Percentiles rank a stretch among this genome's conserved stretches.
phyloP scores from a whole-genome alignment of 163 green algal genomes.

The Botryococcus braunii region DNA sequence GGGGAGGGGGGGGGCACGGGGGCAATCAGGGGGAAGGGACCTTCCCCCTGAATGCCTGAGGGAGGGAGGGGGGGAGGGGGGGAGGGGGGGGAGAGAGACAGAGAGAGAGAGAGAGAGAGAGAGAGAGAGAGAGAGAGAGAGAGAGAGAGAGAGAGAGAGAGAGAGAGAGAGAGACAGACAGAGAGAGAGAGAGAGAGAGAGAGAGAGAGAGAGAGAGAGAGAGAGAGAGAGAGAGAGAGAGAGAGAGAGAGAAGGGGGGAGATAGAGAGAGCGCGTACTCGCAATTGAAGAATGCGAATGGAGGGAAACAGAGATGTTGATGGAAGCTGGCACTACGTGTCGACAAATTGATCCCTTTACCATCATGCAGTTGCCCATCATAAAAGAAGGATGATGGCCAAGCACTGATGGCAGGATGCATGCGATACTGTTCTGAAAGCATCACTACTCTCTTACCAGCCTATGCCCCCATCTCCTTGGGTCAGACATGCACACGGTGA shows the following conservation, averaged over 20 bases:
- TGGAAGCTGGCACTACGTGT: conserved; percentile 29
- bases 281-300: conserved; percentile 41
- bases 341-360: conserved; percentile 14
- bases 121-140: too few relatives aligned
- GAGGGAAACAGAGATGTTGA: conserved; percentile 23
- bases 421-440: conserved; percentile 64
- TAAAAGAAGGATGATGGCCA: conserved; percentile 81
- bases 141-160: too few relatives aligned
- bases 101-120: too few relatives aligned
- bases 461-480: too few relatives aligned
- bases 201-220: neutral
- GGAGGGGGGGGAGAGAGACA: too few relatives aligned
- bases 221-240: neutral
- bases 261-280: conserved; percentile 7
- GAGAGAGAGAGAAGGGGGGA: neutral
- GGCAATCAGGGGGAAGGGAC: too few relatives aligned
- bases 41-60: too few relatives aligned
- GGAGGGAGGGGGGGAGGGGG: too few relatives aligned
- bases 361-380: conserved; percentile 47
- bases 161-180: too few relatives aligned
- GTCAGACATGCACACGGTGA: neutral
- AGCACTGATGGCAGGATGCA: conserved; percentile 71
- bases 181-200: neutral
- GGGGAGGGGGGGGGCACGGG: too few relatives aligned
- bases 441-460: conserved; percentile 15